A percentile compares a stretch with the other conserved stretches of the same genome.
Evolutionary conservation across 2,329 filamentous ascomycete genomes (phyloP).

Genomic region (Nannizzia gypsea): DNA sequence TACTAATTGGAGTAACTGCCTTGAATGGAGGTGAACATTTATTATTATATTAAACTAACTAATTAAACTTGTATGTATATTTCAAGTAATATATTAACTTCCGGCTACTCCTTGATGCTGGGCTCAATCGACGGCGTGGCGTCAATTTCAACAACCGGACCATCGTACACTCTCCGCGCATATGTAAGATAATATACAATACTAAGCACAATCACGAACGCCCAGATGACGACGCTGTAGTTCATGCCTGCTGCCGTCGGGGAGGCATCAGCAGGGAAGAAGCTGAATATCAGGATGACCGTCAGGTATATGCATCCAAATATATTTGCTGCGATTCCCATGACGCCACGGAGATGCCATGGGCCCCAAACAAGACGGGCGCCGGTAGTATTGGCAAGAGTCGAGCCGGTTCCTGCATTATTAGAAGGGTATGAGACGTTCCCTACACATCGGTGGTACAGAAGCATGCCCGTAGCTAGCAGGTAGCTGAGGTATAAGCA

Average conservation of each 20-base stretch:
- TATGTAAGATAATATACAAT: conserved; percentile 29
- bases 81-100: neutral
- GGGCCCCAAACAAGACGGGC: conserved; percentile 20
- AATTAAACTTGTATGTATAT: neutral
- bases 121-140: neutral
- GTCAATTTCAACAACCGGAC: conserved; percentile 19
- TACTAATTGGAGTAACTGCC: neutral
- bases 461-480: conserved; percentile 35
- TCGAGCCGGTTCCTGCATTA: conserved; percentile 9
- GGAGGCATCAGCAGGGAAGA: conserved; percentile 25
- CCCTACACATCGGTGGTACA: conserved; percentile 30
- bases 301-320: conserved; percentile 25
- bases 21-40: neutral
- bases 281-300: conserved; percentile 23
- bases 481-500: conserved; percentile 44
- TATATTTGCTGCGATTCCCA: conserved; percentile 24
- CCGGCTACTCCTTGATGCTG: neutral
- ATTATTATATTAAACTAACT: too few species aligned
- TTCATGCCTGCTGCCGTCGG: conserved; percentile 29
- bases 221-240: conserved; percentile 34
- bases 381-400: conserved; percentile 13
- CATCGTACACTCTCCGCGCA: conserved; percentile 21
- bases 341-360: conserved; percentile 18
- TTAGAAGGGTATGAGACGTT: conserved; percentile 14
- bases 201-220: conserved; percentile 29